Conservation (phyloP, 768 basidiomycete genomes). For the Chiua virens region DNA sequence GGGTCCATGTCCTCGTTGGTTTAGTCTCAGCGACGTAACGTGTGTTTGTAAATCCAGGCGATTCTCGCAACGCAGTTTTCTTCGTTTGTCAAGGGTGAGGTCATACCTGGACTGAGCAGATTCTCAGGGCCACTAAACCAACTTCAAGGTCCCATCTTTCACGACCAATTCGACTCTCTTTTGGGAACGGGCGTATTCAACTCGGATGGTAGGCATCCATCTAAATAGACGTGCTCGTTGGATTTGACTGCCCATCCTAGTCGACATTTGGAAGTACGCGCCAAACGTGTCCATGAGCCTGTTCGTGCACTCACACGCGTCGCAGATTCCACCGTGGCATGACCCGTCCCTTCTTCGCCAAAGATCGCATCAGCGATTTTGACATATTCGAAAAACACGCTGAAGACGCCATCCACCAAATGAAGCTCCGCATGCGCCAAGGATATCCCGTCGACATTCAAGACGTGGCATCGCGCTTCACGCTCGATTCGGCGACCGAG, state of each 20-base stretch:
- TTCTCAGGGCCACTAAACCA: conserved; percentile 1
- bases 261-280: conserved; percentile 40
- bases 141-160: conserved; percentile 23
- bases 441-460: conserved; percentile 45
- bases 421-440: conserved; percentile 32
- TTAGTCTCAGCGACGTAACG: neutral
- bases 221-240: neutral
- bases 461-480: conserved; percentile 46
- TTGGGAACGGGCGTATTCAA: conserved; percentile 43
- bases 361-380: conserved; percentile 40
- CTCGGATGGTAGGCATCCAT: conserved; percentile 33
- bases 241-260: conserved; percentile 4
- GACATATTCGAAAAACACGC: conserved; percentile 40
- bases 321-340: conserved; percentile 42
- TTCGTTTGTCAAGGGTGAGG: conserved; percentile 36
- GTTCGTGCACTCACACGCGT: neutral
- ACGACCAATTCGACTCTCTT: conserved; percentile 26
- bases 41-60: neutral
- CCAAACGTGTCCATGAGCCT: neutral
- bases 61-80: conserved; percentile 39
- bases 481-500: conserved; percentile 57
- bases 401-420: conserved; percentile 31
- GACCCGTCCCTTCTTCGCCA: conserved; percentile 44
- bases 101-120: neutral
- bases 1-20: neutral